Conservation (phyloP, 2,329 filamentous ascomycete species). For the Metarhizium sp. region DNA sequence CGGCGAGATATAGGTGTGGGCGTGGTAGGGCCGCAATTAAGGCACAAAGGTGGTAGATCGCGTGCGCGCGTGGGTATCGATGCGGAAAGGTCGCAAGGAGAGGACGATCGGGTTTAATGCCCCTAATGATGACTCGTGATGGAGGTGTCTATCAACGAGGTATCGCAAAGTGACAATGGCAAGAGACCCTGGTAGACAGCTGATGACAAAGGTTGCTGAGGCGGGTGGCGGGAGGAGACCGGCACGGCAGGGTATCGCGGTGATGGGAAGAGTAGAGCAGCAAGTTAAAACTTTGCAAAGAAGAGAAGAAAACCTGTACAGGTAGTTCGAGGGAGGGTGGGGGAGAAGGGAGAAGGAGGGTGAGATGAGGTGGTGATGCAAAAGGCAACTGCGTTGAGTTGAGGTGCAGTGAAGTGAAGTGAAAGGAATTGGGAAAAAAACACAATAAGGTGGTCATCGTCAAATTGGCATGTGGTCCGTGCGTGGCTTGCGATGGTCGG, state of each 20-base stretch:
- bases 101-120: not conserved
- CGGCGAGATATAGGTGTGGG: conserved; percentile 3
- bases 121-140: not conserved
- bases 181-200: conserved; percentile 7
- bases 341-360: conserved; percentile 6
- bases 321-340: conserved; percentile 2
- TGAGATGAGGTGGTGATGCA: conserved; percentile 5
- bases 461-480: conserved; percentile 9
- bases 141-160: not conserved
- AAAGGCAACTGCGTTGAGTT: conserved; percentile 5
- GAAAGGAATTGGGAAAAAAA: conserved; percentile 8
- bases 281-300: conserved; percentile 6
- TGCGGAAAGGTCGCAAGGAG: not conserved
- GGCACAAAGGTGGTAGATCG: not conserved
- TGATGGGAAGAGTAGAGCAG: conserved; percentile 4
- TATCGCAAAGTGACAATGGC: not conserved
- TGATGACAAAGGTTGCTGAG: conserved; percentile 8
- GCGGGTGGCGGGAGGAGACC: not conserved
- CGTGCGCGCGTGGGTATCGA: not conserved
- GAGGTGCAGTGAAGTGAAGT: conserved; percentile 3
- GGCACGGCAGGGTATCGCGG: conserved; percentile 1
- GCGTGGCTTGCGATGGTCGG: conserved; percentile 7
- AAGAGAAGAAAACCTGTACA: conserved; percentile 6
- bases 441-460: conserved; percentile 10
- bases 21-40: conserved; percentile 4